A percentile compares a stretch with the other conserved stretches of the same genome.
phyloP scores from a whole-genome alignment of 305 asterid species.

The Lippia alba region DNA sequence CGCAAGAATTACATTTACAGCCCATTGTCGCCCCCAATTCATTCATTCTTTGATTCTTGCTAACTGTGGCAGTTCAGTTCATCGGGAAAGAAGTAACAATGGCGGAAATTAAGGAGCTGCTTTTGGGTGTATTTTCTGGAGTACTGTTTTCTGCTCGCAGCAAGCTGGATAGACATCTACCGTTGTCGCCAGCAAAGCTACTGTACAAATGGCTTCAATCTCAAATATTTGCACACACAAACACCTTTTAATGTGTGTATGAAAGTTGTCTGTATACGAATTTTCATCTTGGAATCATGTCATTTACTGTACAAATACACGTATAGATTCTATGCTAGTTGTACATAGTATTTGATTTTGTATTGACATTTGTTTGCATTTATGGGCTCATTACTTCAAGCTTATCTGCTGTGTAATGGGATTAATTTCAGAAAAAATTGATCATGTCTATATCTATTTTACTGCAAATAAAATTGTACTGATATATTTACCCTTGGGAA shows the following conservation, averaged over 20 bases:
- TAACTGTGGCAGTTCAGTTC: not conserved
- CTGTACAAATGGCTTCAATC: conserved; percentile 21
- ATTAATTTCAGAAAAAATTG: conserved; percentile 4
- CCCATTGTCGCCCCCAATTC: not conserved
- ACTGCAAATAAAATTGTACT: not conserved
- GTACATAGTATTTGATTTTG: not conserved
- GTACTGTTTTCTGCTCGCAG: conserved; percentile 1
- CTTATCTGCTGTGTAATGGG: conserved; percentile 29
- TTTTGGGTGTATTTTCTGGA: conserved; percentile 9
- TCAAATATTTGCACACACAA: not conserved
- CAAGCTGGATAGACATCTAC: conserved; percentile 7
- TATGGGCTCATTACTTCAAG: conserved; percentile 27
- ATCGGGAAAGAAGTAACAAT: not conserved
- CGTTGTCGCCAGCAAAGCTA: conserved; percentile 9
- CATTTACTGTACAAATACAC: not conserved
- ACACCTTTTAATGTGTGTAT: conserved; percentile 12
- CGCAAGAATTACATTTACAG: not conserved
- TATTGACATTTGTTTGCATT: conserved; percentile 28
- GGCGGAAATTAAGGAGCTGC: conserved; percentile 10
- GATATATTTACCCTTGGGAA: not conserved
- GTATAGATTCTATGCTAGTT: conserved; percentile 18
- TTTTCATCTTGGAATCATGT: not conserved
- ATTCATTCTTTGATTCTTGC: not conserved
- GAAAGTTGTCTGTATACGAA: conserved; percentile 3
- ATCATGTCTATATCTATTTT: conserved; percentile 2